Conservation (phyloP, 768 basidiomycete genomes). For the Macrocybe gigantea region DNA sequence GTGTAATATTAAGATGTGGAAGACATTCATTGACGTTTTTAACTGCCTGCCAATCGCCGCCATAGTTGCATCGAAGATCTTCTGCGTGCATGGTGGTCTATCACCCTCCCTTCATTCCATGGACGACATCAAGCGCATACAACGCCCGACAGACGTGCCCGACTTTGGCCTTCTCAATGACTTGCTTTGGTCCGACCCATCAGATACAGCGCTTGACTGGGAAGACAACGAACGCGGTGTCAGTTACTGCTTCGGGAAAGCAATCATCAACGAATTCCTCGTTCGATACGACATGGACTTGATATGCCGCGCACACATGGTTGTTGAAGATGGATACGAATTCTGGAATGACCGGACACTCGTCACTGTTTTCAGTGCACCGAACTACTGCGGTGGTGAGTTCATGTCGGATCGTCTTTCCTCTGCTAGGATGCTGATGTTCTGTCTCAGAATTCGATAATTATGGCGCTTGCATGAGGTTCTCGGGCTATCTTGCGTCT, state of each 20-base stretch:
- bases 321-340: constrained; percentile 98
- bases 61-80: constrained; percentile 98
- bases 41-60: constrained; percentile 98
- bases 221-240: constrained; percentile 99
- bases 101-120: constrained; percentile 90
- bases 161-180: constrained; percentile 98
- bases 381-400: constrained; percentile 94
- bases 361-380: constrained; percentile 98
- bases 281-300: constrained; percentile 97
- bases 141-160: constrained; percentile 96
- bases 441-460: constrained; percentile 77
- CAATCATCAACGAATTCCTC: constrained; percentile 94
- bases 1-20: constrained; percentile 99
- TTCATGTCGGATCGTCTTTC: constrained; percentile 11
- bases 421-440: constrained; percentile 13
- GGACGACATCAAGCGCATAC: constrained; percentile 98
- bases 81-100: constrained; percentile 96
- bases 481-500: constrained; percentile 10
- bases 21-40: constrained; percentile 99
- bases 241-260: constrained; percentile 98
- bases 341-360: constrained; percentile 99
- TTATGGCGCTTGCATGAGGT: constrained; percentile 95
- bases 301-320: constrained; percentile 99
- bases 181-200: constrained; percentile 96
- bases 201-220: constrained; percentile 97